Percentiles rank a stretch among this genome's conserved stretches.
These are phyloP conservation scores for Ganoderma boninense DNA, from an alignment of 1,284 basidiomycete genomes.

Conservation along the genomic window DNA sequence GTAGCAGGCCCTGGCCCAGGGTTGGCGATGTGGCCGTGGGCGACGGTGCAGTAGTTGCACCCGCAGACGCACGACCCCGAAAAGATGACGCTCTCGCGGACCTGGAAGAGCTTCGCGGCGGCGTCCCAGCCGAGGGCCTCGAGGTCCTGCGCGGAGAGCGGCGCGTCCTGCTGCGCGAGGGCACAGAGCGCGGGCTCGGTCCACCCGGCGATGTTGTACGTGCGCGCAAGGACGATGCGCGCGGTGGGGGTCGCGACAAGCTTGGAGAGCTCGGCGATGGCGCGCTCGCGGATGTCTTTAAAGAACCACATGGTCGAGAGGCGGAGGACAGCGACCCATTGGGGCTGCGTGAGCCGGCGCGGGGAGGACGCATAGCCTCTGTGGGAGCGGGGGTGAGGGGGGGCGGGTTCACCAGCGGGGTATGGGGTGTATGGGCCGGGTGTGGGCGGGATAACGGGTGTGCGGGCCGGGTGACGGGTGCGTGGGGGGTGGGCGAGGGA, in stretches of 20 bases:
- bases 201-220: slow-evolving; percentile 22
- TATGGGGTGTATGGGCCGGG: slow-evolving; percentile 13
- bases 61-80: slow-evolving; percentile 16
- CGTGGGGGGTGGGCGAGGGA: neutral
- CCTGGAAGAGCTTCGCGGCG: slow-evolving; percentile 22
- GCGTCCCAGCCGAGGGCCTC: slow-evolving; percentile 25
- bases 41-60: slow-evolving; percentile 26
- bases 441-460: too few species aligned
- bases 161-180: slow-evolving; percentile 21
- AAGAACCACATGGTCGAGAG: slow-evolving; percentile 23
- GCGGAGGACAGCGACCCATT: slow-evolving; percentile 23
- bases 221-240: slow-evolving; percentile 28
- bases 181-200: slow-evolving; percentile 25
- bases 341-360: slow-evolving; percentile 9
- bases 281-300: slow-evolving; percentile 12
- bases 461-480: neutral
- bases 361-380: too few species aligned
- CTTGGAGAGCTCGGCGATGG: slow-evolving; percentile 20
- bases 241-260: slow-evolving; percentile 18
- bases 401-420: too few species aligned
- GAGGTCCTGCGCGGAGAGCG: slow-evolving; percentile 20
- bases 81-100: slow-evolving; percentile 25
- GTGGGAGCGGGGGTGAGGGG: too few species aligned
- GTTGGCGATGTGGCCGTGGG: slow-evolving; percentile 11
- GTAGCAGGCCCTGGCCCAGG: too few species aligned